Base-by-base conservation (phyloP, 768 basidiomycete species). In the Mycena kentingensis region DNA sequence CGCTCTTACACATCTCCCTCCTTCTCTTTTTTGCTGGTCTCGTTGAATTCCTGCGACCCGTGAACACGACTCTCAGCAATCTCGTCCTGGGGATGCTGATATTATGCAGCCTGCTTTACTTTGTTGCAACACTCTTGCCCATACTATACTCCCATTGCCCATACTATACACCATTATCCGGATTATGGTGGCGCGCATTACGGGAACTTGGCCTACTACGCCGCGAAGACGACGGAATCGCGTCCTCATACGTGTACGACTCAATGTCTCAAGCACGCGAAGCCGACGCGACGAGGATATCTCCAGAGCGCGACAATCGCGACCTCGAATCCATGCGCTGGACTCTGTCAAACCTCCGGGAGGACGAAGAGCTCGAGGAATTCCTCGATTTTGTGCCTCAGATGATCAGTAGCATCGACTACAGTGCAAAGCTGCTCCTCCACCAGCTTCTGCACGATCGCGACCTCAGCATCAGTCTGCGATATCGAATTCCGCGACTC, bases 1-100 rank as follows among this genome's bases (percentile, higher is more conserved):
- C 73, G 18, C 70, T 81, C 11, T 70, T 81, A 18, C 80, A 81
- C 55, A 61, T 75, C 10, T 76, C 78, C 4, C 65, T 81, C 16
- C 70, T 79, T 22, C 67, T 81, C 6, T 81, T 82, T 63, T 74
- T 84, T 60, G 70, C 74, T 32, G 75, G 77, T 35, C 67, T 82
- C 24, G 64, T 79, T 25, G 66, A 71, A 19, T 78, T 81, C 60
- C 63, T 80, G 27, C 64, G 61, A 49, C 65, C 73, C 11, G 59
- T 78, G 13, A 74, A 73, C 57, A 12, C 56, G 12, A 56, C 46
- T 18, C 64, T 77, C 46, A 65, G 66, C 34, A 66, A 67, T 50
- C 56, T 75, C 18, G 64, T 69, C 15, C 47, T 71, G 15, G 65
- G 55, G 10, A 55, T 73, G 39, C 60, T 73, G 5, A 37, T 68